Conservation (phyloP, 257 asterid genomes). For the Ajuga chamaepitys region DNA sequence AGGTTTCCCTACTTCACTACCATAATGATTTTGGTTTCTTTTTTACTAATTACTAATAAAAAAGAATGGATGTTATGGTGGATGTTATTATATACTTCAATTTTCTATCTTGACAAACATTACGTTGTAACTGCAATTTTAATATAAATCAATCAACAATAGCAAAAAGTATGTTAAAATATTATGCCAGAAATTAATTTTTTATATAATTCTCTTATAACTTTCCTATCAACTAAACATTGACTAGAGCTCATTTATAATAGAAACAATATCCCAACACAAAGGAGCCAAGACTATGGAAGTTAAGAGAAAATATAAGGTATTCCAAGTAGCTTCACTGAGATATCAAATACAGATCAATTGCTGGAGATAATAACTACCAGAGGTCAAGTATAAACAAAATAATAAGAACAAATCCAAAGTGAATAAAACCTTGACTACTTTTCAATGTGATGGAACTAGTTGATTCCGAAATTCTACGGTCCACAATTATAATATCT, state of each 20-base stretch:
- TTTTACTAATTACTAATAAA: too few species aligned
- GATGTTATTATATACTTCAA: too few species aligned
- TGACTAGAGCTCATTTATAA: not conserved
- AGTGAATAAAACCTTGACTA: constrained; percentile 55
- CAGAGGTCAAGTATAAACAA: not conserved
- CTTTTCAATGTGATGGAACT: constrained; percentile 55
- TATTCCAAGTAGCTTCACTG: not conserved
- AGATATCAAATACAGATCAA: not conserved
- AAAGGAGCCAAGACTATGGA: not conserved
- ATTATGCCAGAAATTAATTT: not conserved
- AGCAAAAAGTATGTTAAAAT: too few species aligned
- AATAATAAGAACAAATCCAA: constrained; percentile 6
- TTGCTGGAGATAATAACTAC: not conserved
- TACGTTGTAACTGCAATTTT: not conserved
- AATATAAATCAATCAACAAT: not conserved
- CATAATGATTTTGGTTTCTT: too few species aligned
- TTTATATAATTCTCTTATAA: not conserved
- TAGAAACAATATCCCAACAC: not conserved
- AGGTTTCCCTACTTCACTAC: too few species aligned
- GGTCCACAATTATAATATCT: constrained; percentile 61
- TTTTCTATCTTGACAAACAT: too few species aligned
- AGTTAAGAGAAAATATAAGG: not conserved
- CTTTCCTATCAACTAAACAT: not conserved
- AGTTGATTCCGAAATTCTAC: constrained; percentile 64
- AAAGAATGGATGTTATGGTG: too few species aligned